A percentile compares a stretch with the other conserved stretches of the same genome.
Evolutionary conservation across 495 filamentous ascomycete species (phyloP).

Genomic region (Neurospora discreta): DNA sequence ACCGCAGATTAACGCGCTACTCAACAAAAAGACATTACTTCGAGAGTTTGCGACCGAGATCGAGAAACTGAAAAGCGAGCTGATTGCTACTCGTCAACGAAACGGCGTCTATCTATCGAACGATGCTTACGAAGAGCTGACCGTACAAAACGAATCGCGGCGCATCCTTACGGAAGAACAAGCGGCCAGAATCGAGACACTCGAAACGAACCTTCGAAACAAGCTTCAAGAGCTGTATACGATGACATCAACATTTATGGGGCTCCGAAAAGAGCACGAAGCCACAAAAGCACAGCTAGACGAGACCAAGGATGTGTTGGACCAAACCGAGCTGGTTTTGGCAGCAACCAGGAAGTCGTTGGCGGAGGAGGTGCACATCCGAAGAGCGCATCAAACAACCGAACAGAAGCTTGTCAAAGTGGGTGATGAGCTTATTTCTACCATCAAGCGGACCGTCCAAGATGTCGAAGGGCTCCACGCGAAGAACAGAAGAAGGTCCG

Average conservation of each 20-base stretch:
- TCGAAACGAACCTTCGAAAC: conserved; percentile 79
- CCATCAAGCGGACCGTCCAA: conserved; percentile 59
- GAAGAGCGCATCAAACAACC: conserved; percentile 76
- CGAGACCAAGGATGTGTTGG: conserved; percentile 66
- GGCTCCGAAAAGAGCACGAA: conserved; percentile 78
- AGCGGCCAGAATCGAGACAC: conserved; percentile 78
- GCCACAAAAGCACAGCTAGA: conserved; percentile 56
- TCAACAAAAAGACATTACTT: conserved; percentile 85
- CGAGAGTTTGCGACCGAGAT: conserved; percentile 89
- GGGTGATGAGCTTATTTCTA: conserved; percentile 63
- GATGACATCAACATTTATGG: conserved; percentile 73
- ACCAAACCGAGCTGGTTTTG: conserved; percentile 77
- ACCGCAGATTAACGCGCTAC: conserved; percentile 81
- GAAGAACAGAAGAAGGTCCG: conserved; percentile 71
- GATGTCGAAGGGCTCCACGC: conserved; percentile 73
- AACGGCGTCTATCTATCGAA: conserved; percentile 89
- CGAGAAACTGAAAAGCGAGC: conserved; percentile 82
- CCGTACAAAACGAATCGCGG: conserved; percentile 82
- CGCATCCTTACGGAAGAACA: conserved; percentile 88
- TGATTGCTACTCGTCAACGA: conserved; percentile 84
- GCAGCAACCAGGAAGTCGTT: conserved; percentile 62
- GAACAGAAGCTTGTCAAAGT: conserved; percentile 63
- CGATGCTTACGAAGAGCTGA: conserved; percentile 77
- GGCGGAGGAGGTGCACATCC: conserved; percentile 65
- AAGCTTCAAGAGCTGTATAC: conserved; percentile 85